phyloP scores from a whole-genome alignment of 2,329 filamentous ascomycete species.

The Penicillium sp. region DNA sequence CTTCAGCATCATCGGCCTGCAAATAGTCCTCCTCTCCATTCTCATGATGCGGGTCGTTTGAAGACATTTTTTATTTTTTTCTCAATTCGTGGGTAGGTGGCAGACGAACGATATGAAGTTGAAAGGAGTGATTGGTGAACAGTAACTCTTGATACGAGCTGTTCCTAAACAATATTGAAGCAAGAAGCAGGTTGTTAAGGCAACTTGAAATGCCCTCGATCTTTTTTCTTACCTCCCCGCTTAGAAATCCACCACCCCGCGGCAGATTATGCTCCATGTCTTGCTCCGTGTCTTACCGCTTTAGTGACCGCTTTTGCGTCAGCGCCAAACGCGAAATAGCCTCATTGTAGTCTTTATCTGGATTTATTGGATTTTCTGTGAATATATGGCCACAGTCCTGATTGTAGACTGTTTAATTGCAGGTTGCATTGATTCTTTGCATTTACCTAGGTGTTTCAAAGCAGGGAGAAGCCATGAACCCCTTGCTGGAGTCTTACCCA shows the following conservation, averaged over 20 bases:
- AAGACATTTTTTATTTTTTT: constrained; percentile 31
- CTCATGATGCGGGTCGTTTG: constrained; percentile 44
- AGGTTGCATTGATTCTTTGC: background rate
- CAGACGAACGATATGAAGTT: background rate
- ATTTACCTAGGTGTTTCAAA: background rate
- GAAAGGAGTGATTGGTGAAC: background rate
- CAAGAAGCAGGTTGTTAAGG: background rate
- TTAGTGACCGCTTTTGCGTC: constrained; percentile 2
- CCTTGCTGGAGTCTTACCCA: background rate
- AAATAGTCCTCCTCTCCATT: constrained; percentile 71
- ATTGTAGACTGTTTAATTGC: background rate
- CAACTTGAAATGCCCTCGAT: constrained; percentile 8
- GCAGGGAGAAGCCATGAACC: background rate
- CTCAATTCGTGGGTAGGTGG: background rate
- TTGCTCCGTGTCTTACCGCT: background rate
- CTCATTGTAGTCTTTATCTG: background rate
- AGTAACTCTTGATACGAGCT: background rate
- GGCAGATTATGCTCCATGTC: background rate
- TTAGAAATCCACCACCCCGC: constrained; percentile 30
- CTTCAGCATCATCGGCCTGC: constrained; percentile 72
- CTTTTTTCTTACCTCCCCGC: constrained; percentile 25
- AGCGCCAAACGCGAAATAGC: background rate
- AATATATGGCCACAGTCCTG: background rate
- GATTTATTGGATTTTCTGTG: background rate
- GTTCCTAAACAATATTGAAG: background rate